Evolutionary conservation across 2,329 filamentous ascomycete species (phyloP).

Genomic region (Colletotrichum tropicicola): DNA sequence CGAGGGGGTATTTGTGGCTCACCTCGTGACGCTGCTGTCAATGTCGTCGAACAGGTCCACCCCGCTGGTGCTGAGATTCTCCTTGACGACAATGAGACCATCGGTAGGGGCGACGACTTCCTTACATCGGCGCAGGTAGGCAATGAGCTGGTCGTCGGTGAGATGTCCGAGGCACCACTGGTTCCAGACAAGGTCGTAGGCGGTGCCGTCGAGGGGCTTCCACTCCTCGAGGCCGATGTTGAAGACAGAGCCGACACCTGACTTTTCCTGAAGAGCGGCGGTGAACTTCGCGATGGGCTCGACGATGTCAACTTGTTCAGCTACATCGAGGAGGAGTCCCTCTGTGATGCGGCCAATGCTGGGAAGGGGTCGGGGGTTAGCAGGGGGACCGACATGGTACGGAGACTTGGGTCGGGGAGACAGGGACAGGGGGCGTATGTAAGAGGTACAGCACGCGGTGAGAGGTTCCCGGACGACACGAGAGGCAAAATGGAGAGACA

Average conservation of each 20-base stretch:
- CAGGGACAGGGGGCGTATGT: constrained; percentile 12
- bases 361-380: constrained; percentile 19
- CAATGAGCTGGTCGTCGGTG: constrained; percentile 75
- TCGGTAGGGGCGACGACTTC: constrained; percentile 40
- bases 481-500: constrained; percentile 5
- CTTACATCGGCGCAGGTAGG: constrained; percentile 72
- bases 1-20: background rate
- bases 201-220: constrained; percentile 52
- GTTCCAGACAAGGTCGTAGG: constrained; percentile 86
- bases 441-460: constrained; percentile 16
- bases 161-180: constrained; percentile 93
- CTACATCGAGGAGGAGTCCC: constrained; percentile 76
- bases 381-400: constrained; percentile 6
- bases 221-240: constrained; percentile 81
- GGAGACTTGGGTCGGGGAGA: constrained; percentile 21
- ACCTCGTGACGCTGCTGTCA: constrained; percentile 30
- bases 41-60: constrained; percentile 65
- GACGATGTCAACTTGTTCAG: constrained; percentile 80
- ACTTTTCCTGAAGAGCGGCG: constrained; percentile 61
- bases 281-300: constrained; percentile 90
- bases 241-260: constrained; percentile 71
- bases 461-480: constrained; percentile 7
- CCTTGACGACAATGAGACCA: constrained; percentile 56
- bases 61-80: constrained; percentile 72
- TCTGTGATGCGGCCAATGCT: constrained; percentile 87